A percentile compares a stretch with the other conserved stretches of the same genome.
Evolutionary conservation across 495 filamentous ascomycete genomes (phyloP).

Genomic region (Cercophora newfieldiana): DNA sequence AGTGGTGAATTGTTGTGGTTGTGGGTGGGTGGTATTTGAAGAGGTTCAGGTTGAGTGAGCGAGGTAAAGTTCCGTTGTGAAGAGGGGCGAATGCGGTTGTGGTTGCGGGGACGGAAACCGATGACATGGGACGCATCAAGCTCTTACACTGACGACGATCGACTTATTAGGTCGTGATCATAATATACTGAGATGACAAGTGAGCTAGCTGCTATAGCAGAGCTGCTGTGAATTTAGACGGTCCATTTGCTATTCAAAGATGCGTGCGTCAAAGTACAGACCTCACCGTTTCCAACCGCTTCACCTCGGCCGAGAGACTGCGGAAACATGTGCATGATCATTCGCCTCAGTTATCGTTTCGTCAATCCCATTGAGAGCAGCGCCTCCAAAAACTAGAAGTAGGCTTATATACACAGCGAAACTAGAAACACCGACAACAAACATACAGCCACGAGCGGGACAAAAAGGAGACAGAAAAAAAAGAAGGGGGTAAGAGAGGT

Average conservation of each 20-base stretch:
- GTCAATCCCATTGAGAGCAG: slow-evolving; percentile 30
- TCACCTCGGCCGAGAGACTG: background rate
- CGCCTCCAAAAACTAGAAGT: slow-evolving; percentile 8
- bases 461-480: slow-evolving; percentile 25
- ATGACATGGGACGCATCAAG: background rate
- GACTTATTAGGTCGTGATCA: too few relatives aligned
- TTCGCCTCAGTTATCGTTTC: slow-evolving; percentile 34
- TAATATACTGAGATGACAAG: background rate
- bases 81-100: background rate
- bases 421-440: slow-evolving; percentile 15
- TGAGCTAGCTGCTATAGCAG: background rate
- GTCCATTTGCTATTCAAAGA: background rate
- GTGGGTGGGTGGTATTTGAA: background rate
- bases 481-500: slow-evolving; percentile 29
- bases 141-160: too few relatives aligned
- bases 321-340: slow-evolving; percentile 24
- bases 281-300: background rate
- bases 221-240: background rate
- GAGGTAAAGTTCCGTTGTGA: background rate
- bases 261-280: background rate
- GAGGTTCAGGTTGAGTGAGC: too few relatives aligned
- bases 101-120: background rate
- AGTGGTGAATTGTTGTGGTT: background rate
- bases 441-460: slow-evolving; percentile 15
- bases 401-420: slow-evolving; percentile 28